A percentile compares a stretch with the other conserved stretches of the same genome.
phyloP scores from a whole-genome alignment of 768 basidiomycete genomes.

The Collybia nuda region DNA sequence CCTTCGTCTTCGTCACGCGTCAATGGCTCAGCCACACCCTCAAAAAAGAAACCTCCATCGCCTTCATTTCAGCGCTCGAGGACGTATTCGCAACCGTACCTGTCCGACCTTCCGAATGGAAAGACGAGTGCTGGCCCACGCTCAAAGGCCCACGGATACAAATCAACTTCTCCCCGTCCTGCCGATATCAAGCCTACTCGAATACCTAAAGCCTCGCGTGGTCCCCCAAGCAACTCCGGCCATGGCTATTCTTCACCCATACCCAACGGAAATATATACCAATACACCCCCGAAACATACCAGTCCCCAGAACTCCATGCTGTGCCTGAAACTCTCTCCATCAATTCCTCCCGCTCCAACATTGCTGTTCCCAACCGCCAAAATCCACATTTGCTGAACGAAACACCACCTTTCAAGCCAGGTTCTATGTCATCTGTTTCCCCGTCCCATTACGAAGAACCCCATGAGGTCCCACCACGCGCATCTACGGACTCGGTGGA shows the following conservation, averaged over 20 bases:
- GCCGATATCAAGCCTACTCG: constrained; percentile 47
- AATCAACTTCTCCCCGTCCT: constrained; percentile 46
- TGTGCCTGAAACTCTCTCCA: constrained; percentile 23
- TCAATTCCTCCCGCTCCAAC: constrained; percentile 27
- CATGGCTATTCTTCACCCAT: constrained; percentile 14
- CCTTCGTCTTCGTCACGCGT: constrained; percentile 21
- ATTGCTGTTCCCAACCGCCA: constrained; percentile 34
- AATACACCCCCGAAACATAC: constrained; percentile 14
- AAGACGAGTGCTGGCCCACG: constrained; percentile 24
- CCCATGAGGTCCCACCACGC: constrained; percentile 41
- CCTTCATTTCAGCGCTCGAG: constrained; percentile 49
- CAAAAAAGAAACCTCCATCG: constrained; percentile 28
- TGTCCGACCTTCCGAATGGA: constrained; percentile 35
- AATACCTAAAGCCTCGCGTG: constrained; percentile 43
- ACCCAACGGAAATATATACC: constrained; percentile 18
- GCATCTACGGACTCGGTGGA: constrained; percentile 77
- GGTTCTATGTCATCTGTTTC: constrained; percentile 44
- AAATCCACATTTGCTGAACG: constrained; percentile 55
- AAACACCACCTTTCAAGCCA: constrained; percentile 60
- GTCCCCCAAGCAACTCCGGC: constrained; percentile 26
- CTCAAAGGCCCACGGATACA: constrained; percentile 28
- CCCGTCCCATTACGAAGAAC: constrained; percentile 27
- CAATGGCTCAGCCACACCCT: constrained; percentile 28
- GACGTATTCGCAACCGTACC: constrained; percentile 64
- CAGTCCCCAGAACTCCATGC: constrained; percentile 23